Conservation (phyloP, 805 yeast genomes). For the Yarrowia keelungensis region DNA sequence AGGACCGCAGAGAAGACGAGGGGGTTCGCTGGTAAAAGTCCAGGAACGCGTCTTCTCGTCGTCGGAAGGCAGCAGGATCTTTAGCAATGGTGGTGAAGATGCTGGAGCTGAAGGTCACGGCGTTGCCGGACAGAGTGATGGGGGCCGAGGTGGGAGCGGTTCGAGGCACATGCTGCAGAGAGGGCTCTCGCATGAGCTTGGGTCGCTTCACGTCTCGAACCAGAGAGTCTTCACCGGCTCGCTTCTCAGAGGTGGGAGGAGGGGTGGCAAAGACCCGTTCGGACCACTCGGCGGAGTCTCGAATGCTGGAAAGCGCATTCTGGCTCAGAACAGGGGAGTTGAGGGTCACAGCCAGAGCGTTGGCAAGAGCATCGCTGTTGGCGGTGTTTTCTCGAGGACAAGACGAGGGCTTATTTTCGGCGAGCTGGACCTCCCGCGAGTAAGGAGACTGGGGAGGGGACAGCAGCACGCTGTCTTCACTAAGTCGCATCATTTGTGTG, state of each 20-base stretch:
- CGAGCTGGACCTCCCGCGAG: slow-evolving; percentile 36
- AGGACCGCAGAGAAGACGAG: slow-evolving; percentile 21
- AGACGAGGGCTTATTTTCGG: slow-evolving; percentile 23
- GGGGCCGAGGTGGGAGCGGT: slow-evolving; percentile 33
- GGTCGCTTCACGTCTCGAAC: slow-evolving; percentile 37
- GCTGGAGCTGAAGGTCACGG: slow-evolving; percentile 28
- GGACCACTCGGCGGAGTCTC: slow-evolving; percentile 27
- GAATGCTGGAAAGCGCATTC: slow-evolving; percentile 36
- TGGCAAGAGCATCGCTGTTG: slow-evolving; percentile 29
- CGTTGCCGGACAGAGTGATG: slow-evolving; percentile 4
- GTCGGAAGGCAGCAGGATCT: slow-evolving; percentile 28
- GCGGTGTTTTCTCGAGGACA: slow-evolving; percentile 22
- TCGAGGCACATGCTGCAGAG: slow-evolving; percentile 35
- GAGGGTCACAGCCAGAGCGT: slow-evolving; percentile 26
- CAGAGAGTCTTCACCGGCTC: slow-evolving; percentile 23
- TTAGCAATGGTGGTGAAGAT: slow-evolving; percentile 33
- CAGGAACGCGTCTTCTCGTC: slow-evolving; percentile 35
- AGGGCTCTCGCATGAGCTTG: slow-evolving; percentile 37
- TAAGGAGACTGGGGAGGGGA: slow-evolving; percentile 39
- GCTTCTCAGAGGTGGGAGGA: slow-evolving; percentile 33
- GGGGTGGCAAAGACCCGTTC: slow-evolving; percentile 37
- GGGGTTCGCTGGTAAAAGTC: slow-evolving; percentile 35
- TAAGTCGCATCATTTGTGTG: slow-evolving; percentile 18
- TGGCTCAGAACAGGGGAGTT: slow-evolving; percentile 35
- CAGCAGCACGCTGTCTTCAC: slow-evolving; percentile 32